Conservation (phyloP, 164 flowering plant genomes). For the Vitis vinifera region DNA sequence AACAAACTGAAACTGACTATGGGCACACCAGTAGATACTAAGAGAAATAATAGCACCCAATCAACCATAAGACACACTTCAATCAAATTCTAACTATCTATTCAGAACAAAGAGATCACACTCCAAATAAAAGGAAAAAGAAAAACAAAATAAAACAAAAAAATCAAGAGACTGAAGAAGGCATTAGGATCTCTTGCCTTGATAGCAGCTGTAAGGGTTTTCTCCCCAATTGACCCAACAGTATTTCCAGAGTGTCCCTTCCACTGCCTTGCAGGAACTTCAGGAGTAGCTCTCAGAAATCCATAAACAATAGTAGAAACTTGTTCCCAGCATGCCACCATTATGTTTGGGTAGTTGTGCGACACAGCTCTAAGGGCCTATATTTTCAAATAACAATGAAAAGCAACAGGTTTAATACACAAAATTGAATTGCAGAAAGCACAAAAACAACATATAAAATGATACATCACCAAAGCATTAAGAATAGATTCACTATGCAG, state of each 20-base stretch:
- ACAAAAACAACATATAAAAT: no score
- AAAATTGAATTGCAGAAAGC: background rate
- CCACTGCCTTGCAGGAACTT: slow-evolving; percentile 33
- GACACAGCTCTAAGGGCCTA: slow-evolving; percentile 82
- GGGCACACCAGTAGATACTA: background rate
- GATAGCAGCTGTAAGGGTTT: slow-evolving; percentile 53
- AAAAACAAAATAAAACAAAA: background rate
- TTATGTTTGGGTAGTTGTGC: slow-evolving; percentile 78
- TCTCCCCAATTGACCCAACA: slow-evolving; percentile 41
- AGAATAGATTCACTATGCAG: no score
- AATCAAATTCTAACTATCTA: background rate
- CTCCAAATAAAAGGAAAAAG: background rate
- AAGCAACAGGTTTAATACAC: background rate
- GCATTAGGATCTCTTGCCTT: slow-evolving; percentile 41
- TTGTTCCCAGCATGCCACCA: slow-evolving; percentile 62
- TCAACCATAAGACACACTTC: no score
- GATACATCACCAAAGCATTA: no score
- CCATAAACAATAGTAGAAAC: slow-evolving; percentile 48
- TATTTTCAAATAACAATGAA: slow-evolving; percentile 8
- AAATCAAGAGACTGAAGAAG: slow-evolving; percentile 5
- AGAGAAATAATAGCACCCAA: background rate
- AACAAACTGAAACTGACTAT: background rate
- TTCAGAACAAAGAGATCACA: background rate
- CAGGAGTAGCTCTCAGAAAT: slow-evolving; percentile 32
- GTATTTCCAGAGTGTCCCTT: slow-evolving; percentile 43